Conservation (phyloP, 345 rosid species). For the Kernera saxatilis region DNA sequence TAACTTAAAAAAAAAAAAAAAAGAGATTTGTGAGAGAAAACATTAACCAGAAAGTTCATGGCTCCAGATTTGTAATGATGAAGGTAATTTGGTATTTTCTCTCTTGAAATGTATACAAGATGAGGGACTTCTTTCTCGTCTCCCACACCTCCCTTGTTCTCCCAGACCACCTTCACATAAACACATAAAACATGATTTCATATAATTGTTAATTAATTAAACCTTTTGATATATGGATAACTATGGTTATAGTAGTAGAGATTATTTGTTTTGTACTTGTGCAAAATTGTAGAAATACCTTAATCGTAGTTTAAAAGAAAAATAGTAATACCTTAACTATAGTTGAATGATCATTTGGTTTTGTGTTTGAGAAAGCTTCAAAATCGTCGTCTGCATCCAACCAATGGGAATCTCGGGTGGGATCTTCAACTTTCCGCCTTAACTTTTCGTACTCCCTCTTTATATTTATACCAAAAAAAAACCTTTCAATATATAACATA, state of each 20-base stretch:
- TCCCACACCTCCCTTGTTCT: conserved; percentile 29
- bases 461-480: not conserved
- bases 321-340: conserved; percentile 23
- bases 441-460: conserved; percentile 16
- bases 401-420: not conserved
- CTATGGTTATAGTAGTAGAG: no score
- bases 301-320: no score
- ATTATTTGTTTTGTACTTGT: no score
- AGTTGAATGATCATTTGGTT: conserved; percentile 10
- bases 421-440: not conserved
- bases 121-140: conserved; percentile 38
- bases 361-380: conserved; percentile 7
- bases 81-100: conserved; percentile 40
- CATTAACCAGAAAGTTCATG: conserved; percentile 50
- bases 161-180: conserved; percentile 41
- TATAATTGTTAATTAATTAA: no score
- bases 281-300: no score
- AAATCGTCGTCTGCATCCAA: not conserved
- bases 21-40: not conserved
- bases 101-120: conserved; percentile 51
- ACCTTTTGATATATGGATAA: no score
- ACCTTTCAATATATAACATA: not conserved
- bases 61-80: conserved; percentile 66
- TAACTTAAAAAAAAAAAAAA: not conserved
- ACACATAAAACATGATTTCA: not conserved